These are phyloP conservation scores for Rubia peregrina DNA, from an alignment of 305 asterid genomes.

Conservation along the genomic window DNA sequence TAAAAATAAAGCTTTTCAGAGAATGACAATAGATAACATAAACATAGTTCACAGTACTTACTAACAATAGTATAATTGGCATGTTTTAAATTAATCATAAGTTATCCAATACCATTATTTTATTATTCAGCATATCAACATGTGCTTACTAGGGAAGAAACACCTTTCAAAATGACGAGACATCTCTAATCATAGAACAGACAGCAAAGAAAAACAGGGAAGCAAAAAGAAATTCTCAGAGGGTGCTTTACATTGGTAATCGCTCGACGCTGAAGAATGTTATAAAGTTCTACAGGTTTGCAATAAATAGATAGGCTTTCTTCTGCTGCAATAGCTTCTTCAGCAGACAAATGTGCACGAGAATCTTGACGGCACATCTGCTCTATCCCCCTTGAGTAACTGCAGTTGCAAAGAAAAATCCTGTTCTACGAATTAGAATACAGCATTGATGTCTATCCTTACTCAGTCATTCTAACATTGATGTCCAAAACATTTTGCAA, in stretches of 20 bases:
- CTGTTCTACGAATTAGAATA: slow-evolving; percentile 46
- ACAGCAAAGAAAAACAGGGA: neutral
- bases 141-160: neutral
- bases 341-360: slow-evolving; percentile 70
- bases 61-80: slow-evolving; percentile 1
- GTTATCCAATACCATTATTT: neutral
- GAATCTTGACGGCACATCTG: slow-evolving; percentile 93
- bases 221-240: neutral
- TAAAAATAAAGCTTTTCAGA: slow-evolving; percentile 12
- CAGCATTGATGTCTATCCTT: slow-evolving; percentile 22
- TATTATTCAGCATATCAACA: neutral
- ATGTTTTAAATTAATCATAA: neutral
- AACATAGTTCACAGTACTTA: neutral
- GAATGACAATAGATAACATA: slow-evolving; percentile 2
- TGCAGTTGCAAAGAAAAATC: slow-evolving; percentile 78
- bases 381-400: slow-evolving; percentile 63
- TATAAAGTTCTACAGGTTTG: slow-evolving; percentile 96
- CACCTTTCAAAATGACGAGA: neutral
- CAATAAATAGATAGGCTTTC: slow-evolving; percentile 90
- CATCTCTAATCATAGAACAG: neutral
- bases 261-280: slow-evolving; percentile 92
- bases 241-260: slow-evolving; percentile 50
- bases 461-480: slow-evolving; percentile 14
- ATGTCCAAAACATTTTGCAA: slow-evolving; percentile 14
- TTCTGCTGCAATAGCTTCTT: slow-evolving; percentile 88